Conservation (phyloP, 2,329 filamentous ascomycete genomes). For the Fusarium agapanthi region DNA sequence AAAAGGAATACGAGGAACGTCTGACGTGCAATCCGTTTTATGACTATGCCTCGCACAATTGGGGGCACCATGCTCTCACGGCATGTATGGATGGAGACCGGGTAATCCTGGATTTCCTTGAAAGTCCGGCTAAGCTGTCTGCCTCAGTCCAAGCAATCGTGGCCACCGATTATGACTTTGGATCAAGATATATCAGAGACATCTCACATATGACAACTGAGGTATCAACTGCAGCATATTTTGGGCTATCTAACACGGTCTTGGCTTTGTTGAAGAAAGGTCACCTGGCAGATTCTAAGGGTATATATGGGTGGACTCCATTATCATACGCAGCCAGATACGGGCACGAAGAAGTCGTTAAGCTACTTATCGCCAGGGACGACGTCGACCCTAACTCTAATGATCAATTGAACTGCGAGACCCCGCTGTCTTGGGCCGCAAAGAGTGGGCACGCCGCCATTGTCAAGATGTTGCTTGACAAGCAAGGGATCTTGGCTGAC, state of each 20-base stretch:
- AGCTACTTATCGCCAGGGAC: rapidly evolving
- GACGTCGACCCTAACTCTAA: neutral
- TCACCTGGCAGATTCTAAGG: neutral
- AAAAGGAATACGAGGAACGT: rapidly evolving
- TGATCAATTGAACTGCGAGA: neutral
- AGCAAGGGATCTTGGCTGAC: neutral
- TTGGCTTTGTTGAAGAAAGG: neutral
- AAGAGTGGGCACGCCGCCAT: rapidly evolving
- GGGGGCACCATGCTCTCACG: neutral
- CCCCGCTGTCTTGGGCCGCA: neutral
- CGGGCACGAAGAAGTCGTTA: neutral
- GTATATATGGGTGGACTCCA: rapidly evolving
- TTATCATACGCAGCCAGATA: neutral
- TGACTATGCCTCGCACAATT: rapidly evolving
- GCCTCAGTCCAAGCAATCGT: neutral
- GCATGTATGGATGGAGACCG: neutral
- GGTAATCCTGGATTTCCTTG: rapidly evolving
- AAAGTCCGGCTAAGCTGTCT: rapidly evolving
- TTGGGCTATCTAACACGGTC: rapidly evolving
- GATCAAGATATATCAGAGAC: neutral
- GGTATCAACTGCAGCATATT: neutral
- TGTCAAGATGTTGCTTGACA: rapidly evolving
- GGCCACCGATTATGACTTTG: too few species aligned
- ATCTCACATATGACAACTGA: neutral
- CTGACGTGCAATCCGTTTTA: neutral